Percentiles rank a stretch among this genome's conserved stretches.
These are phyloP conservation scores for Alternaria sp. DNA, from an alignment of 2,329 filamentous ascomycete genomes.

Conservation along the genomic window DNA sequence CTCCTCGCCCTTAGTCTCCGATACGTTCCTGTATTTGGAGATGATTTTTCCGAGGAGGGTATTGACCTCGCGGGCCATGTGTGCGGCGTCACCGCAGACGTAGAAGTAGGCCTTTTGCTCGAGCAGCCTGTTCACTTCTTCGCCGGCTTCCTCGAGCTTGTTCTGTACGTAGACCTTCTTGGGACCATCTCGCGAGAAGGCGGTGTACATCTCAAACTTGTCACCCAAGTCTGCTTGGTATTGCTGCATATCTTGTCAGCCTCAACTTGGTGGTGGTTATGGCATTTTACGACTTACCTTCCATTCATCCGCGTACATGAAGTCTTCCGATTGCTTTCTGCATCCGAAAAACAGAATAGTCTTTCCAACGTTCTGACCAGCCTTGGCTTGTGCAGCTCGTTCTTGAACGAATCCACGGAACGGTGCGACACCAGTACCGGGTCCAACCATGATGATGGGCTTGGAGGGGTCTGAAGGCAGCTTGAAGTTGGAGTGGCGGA, in stretches of 20 bases:
- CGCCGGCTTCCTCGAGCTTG: slow-evolving; percentile 80
- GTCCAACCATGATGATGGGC: slow-evolving; percentile 94
- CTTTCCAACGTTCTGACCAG: slow-evolving; percentile 82
- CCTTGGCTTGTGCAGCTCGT: slow-evolving; percentile 80
- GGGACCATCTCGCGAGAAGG: slow-evolving; percentile 87
- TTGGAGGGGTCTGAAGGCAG: slow-evolving; percentile 93
- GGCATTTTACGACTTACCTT: slow-evolving; percentile 68
- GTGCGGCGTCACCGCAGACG: slow-evolving; percentile 95
- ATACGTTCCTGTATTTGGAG: slow-evolving; percentile 79
- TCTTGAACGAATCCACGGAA: slow-evolving; percentile 97
- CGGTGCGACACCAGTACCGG: slow-evolving; percentile 94
- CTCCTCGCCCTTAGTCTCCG: slow-evolving; percentile 89
- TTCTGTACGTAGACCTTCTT: slow-evolving; percentile 99
- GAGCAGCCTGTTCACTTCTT: slow-evolving; percentile 87
- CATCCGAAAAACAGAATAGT: slow-evolving; percentile 96
- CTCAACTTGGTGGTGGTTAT: slow-evolving; percentile 18
- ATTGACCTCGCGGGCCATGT: slow-evolving; percentile 96
- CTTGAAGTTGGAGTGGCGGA: slow-evolving; percentile 99
- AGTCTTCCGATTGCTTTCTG: slow-evolving; percentile 86
- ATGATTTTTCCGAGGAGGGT: slow-evolving; percentile 86
- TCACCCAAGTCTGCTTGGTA: slow-evolving; percentile 85
- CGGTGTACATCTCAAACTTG: slow-evolving; percentile 87
- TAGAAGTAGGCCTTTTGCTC: slow-evolving; percentile 93
- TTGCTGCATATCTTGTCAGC: slow-evolving; percentile 63
- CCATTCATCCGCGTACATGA: slow-evolving; percentile 91